Base-by-base conservation (phyloP, 1,284 basidiomycete genomes). In the Sporisorium graminicola region DNA sequence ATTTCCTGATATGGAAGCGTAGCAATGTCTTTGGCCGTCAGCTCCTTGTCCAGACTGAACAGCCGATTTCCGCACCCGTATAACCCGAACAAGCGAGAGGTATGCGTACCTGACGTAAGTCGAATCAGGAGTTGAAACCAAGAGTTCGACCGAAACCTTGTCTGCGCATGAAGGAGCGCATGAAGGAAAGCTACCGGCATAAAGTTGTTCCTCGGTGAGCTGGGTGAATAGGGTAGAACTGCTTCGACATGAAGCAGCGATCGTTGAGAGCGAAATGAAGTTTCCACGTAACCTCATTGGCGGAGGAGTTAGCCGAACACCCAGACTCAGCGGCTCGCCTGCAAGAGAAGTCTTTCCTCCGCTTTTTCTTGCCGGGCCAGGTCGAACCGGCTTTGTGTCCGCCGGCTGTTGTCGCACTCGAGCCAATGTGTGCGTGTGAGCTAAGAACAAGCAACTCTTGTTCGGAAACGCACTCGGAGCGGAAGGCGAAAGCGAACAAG, bases 1-100 rank as follows among this genome's bases (percentile, higher is more conserved):
- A 10, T 35, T 57, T 24, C 55, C 55, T 40, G 55, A 47, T 57
- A 35, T 35, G 42, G 54, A 56, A 56, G 33, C 42, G 44, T 26
- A 35, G 31, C 18, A 40, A 16, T 8, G 33, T 52, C 26, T 37
- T 52, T 14, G 35, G 9, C 5, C 47, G 24, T 49, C 20, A 40
- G 14, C 3, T 37, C 22, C 3, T 53, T 18, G 42, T 8, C 53
- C 43, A 9, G n/a, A n/a, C 27, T 18, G 49, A 50, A n/a, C 7
- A 26, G 22, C 47, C 47, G 27, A 49, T 29, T 6, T 20, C 5
- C 3, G 31, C 4, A n/a, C 8, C 49, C 49, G 49, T 50, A 31
- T 31, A 33, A 29, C 9, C 49, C 27, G 49, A 50, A 9, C 5
- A 43, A 20, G 18, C 27, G 22, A 10, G 5, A 31, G n/a, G 47